These are phyloP conservation scores for Trifolium dubium DNA, from an alignment of 306 rosid genomes.

Conservation along the genomic window DNA sequence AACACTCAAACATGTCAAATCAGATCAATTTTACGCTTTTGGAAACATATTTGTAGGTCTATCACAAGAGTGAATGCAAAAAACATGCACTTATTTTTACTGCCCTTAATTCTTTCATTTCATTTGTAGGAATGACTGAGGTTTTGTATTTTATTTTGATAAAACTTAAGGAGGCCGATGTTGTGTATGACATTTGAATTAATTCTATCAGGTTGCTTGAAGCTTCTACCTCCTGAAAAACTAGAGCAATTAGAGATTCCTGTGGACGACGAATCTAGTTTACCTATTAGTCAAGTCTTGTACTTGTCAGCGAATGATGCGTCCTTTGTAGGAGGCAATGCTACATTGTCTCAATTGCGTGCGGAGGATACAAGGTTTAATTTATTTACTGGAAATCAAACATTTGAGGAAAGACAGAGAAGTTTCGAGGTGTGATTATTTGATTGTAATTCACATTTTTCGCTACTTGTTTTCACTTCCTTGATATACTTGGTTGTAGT, in stretches of 20 bases:
- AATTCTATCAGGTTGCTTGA: constrained; percentile 76
- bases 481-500: constrained; percentile 35
- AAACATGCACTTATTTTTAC: neutral
- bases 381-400: constrained; percentile 89
- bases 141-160: constrained; percentile 2
- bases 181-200: constrained; percentile 29
- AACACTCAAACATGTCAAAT: neutral
- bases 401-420: constrained; percentile 67
- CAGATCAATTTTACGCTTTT: neutral
- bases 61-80: neutral
- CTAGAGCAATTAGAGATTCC: constrained; percentile 81
- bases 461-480: neutral
- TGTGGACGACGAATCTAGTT: constrained; percentile 43
- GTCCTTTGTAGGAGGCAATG: constrained; percentile 49
- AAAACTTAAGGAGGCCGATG: neutral
- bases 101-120: constrained; percentile 14
- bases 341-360: constrained; percentile 48
- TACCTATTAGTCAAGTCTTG: constrained; percentile 54
- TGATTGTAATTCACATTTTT: neutral
- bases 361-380: constrained; percentile 62
- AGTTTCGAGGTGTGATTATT: constrained; percentile 85
- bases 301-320: constrained; percentile 58
- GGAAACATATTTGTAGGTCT: neutral
- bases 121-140: neutral
- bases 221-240: constrained; percentile 75